Conservation (phyloP, 2,329 filamentous ascomycete genomes). For the Penicillium sp. region DNA sequence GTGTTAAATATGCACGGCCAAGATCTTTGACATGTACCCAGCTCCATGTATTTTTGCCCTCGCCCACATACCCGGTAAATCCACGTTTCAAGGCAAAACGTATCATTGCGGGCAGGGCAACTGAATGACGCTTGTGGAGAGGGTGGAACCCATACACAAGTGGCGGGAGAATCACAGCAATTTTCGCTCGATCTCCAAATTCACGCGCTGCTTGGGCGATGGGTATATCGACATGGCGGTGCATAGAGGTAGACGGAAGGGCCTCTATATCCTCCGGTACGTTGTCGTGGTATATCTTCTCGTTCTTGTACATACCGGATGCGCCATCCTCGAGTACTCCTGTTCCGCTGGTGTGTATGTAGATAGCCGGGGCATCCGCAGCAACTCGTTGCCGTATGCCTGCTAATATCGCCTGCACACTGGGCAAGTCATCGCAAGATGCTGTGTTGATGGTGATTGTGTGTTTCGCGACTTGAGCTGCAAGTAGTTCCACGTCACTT, state of each 20-base stretch:
- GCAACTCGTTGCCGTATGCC: background rate
- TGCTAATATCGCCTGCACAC: background rate
- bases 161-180: background rate
- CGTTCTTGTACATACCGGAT: background rate
- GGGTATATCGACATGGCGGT: background rate
- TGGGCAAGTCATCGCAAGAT: background rate
- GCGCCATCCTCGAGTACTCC: background rate
- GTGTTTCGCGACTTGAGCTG: background rate
- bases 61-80: background rate
- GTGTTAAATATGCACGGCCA: background rate
- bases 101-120: background rate
- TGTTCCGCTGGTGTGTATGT: slow-evolving; percentile 1
- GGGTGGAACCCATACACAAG: background rate
- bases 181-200: background rate
- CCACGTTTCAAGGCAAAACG: background rate
- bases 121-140: background rate
- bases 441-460: background rate
- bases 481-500: background rate
- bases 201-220: background rate
- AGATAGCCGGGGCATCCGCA: background rate
- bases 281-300: background rate
- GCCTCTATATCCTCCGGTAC: background rate
- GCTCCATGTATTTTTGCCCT: background rate
- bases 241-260: background rate
- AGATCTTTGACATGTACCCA: background rate